Conservation (phyloP, 164 flowering plant species). For the Tetrastigma voinierianum region DNA sequence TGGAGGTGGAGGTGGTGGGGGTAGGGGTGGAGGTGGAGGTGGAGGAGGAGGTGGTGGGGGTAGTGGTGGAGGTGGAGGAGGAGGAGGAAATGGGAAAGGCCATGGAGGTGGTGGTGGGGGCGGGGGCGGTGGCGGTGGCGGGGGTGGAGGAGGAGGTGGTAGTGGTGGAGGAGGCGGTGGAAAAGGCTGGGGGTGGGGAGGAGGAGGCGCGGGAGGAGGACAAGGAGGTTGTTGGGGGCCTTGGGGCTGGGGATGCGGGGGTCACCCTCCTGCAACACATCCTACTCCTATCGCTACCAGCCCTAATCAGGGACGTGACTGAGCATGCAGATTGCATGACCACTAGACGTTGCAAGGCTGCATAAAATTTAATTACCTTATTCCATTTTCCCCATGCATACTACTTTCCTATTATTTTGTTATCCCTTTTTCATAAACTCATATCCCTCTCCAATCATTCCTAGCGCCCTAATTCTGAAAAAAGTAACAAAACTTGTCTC, state of each 20-base stretch:
- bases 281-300: no score
- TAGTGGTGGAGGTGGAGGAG: constrained; percentile 10
- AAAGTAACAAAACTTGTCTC: no score
- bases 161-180: neutral
- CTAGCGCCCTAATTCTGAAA: no score
- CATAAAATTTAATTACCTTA: constrained; percentile 1
- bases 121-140: neutral
- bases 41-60: constrained; percentile 10
- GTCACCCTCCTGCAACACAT: neutral
- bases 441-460: no score
- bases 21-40: constrained; percentile 7
- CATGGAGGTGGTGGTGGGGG: neutral
- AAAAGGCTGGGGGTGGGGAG: constrained; percentile 11
- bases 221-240: constrained; percentile 13
- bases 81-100: neutral
- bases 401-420: no score
- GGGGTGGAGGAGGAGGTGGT: neutral
- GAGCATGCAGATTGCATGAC: constrained; percentile 6
- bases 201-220: constrained; percentile 11
- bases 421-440: no score
- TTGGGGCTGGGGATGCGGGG: constrained; percentile 19
- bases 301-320: no score
- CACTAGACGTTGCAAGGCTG: neutral
- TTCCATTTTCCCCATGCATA: neutral
- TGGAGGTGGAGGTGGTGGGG: neutral